Evolutionary conservation across 305 asterid genomes (phyloP).

Genomic region (Fraxinus nigra): DNA sequence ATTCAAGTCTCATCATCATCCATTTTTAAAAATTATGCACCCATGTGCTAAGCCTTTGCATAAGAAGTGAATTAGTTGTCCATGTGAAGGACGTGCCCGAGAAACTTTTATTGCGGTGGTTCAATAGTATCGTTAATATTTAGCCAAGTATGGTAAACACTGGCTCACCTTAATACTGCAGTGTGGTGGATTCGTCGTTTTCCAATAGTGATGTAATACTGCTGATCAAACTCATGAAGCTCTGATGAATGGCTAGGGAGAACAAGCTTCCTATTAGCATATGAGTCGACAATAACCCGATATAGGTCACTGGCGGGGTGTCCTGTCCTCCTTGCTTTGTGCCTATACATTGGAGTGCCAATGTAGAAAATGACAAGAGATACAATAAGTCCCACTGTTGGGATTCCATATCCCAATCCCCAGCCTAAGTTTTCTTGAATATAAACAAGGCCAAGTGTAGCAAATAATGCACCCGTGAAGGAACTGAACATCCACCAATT

Average conservation of each 20-base stretch:
- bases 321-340: constrained; percentile 51
- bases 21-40: neutral
- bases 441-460: constrained; percentile 75
- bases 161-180: constrained; percentile 52
- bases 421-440: constrained; percentile 80
- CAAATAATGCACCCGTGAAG: constrained; percentile 67
- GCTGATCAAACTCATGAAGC: constrained; percentile 65
- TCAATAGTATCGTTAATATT: neutral
- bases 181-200: constrained; percentile 68
- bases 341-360: constrained; percentile 73
- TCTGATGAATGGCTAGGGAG: constrained; percentile 38
- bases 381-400: constrained; percentile 55
- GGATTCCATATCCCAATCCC: constrained; percentile 84
- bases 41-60: neutral
- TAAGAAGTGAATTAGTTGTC: neutral
- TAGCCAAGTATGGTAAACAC: neutral
- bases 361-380: constrained; percentile 59
- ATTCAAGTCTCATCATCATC: neutral
- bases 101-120: neutral
- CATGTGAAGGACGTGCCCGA: neutral
- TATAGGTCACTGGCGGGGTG: constrained; percentile 54
- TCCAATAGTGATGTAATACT: constrained; percentile 40
- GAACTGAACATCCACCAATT: constrained; percentile 97
- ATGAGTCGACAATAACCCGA: constrained; percentile 44
- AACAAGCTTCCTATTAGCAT: constrained; percentile 42